Percentiles rank a stretch among this genome's conserved stretches.
Conservation (phyloP, 192 early-diverging fungal genomes). For the Linnemannia schmuckeri region DNA sequence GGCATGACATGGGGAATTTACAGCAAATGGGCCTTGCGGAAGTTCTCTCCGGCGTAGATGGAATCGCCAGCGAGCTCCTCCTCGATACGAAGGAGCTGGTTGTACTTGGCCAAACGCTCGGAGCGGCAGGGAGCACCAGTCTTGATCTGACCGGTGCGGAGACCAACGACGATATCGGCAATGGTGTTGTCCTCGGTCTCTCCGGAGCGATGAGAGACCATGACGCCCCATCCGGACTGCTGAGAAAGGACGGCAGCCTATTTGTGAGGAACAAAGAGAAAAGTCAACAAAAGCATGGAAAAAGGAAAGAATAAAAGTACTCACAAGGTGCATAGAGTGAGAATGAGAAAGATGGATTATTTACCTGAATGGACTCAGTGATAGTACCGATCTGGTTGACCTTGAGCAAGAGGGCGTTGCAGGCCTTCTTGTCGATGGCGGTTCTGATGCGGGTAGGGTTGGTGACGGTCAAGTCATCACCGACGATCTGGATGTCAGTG, state of each 20-base stretch:
- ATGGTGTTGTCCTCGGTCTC: slow-evolving; percentile 98
- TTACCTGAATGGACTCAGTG: slow-evolving; percentile 88
- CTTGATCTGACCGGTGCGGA: slow-evolving; percentile 98
- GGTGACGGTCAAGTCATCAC: slow-evolving; percentile 98
- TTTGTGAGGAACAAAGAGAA: not conserved
- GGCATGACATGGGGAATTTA: slow-evolving; percentile 45
- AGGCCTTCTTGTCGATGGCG: slow-evolving; percentile 94
- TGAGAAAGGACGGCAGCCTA: slow-evolving; percentile 83
- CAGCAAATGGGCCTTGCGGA: slow-evolving; percentile 80
- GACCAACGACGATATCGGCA: slow-evolving; percentile 97
- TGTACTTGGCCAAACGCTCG: slow-evolving; percentile 98
- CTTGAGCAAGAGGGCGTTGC: slow-evolving; percentile 96
- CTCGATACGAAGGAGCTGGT: slow-evolving; percentile 98
- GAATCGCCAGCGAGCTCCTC: slow-evolving; percentile 94
- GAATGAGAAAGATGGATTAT: not conserved
- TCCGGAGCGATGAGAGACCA: slow-evolving; percentile 99
- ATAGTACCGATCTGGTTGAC: slow-evolving; percentile 99
- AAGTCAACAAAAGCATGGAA: not conserved
- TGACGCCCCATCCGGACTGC: slow-evolving; percentile 96
- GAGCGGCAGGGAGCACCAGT: slow-evolving; percentile 98
- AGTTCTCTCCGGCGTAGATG: slow-evolving; percentile 94
- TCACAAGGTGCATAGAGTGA: not conserved
- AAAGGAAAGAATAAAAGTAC: not conserved
- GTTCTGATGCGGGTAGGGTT: slow-evolving; percentile 93
- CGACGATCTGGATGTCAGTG: slow-evolving; percentile 90